Conservation (phyloP, 1,139 yeast genomes). For the Pneumocystis jirovecii region DNA sequence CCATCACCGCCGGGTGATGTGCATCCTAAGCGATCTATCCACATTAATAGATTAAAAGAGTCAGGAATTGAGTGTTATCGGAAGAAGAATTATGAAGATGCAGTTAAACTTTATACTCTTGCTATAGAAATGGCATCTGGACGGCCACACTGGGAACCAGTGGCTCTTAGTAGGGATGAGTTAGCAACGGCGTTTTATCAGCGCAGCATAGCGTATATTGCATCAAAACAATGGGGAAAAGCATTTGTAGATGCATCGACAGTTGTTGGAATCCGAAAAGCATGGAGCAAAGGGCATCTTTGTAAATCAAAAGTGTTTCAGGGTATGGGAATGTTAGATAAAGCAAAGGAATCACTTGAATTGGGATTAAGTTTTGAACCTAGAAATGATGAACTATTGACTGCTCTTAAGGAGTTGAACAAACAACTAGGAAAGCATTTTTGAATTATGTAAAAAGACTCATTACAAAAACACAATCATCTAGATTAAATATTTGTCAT, state of each 20-base stretch:
- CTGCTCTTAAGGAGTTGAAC: constrained; percentile 21
- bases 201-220: constrained; percentile 68
- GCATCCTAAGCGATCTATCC: constrained; percentile 30
- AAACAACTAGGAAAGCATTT: constrained; percentile 5
- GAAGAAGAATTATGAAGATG: constrained; percentile 49
- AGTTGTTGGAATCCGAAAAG: constrained; percentile 48
- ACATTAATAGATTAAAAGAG: constrained; percentile 61
- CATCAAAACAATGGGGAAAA: constrained; percentile 46
- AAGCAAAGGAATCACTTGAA: constrained; percentile 61
- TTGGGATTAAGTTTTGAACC: constrained; percentile 40
- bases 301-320: constrained; percentile 65
- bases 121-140: constrained; percentile 73
- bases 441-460: not conserved
- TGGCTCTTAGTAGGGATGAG: constrained; percentile 68
- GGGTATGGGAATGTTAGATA: constrained; percentile 54
- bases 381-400: constrained; percentile 33
- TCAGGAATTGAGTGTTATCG: constrained; percentile 54
- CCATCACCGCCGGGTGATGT: constrained; percentile 50
- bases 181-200: constrained; percentile 56
- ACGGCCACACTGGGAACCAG: constrained; percentile 76
- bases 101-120: constrained; percentile 53
- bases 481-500: not conserved
- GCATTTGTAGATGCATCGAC: constrained; percentile 76
- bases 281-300: constrained; percentile 60
- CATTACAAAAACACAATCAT: not conserved